phyloP scores from a whole-genome alignment of 768 basidiomycete species.

The Phanerochaete carnosa region DNA sequence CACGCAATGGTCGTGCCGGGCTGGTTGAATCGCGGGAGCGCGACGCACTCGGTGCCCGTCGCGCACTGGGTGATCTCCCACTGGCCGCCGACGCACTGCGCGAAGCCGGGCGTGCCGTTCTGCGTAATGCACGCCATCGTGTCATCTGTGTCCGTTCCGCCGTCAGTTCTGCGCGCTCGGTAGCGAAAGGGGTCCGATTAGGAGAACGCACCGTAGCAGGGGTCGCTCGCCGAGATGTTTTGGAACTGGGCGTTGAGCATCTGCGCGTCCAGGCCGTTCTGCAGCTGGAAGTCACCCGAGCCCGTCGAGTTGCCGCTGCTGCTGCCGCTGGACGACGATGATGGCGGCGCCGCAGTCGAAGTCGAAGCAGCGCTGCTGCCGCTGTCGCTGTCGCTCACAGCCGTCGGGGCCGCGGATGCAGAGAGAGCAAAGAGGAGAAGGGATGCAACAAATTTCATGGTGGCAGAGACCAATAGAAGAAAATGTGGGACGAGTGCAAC shows the following conservation, averaged over 20 bases:
- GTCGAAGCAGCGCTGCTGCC: slow-evolving; percentile 48
- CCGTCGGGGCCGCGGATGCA: slow-evolving; percentile 28
- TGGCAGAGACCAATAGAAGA: background rate
- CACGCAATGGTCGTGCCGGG: slow-evolving; percentile 39
- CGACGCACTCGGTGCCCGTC: slow-evolving; percentile 30
- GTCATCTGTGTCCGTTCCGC: slow-evolving; percentile 21
- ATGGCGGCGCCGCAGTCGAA: slow-evolving; percentile 50
- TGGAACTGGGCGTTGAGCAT: slow-evolving; percentile 30
- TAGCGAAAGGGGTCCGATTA: background rate
- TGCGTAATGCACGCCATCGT: slow-evolving; percentile 34
- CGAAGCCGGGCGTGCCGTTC: slow-evolving; percentile 23
- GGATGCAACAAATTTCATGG: slow-evolving; percentile 27
- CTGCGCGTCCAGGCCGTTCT: slow-evolving; percentile 33
- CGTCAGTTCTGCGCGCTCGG: background rate
- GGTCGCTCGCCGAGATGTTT: slow-evolving; percentile 20
- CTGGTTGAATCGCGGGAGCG: slow-evolving; percentile 41
- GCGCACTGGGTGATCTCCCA: slow-evolving; percentile 33
- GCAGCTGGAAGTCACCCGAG: slow-evolving; percentile 18
- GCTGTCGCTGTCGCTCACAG: slow-evolving; percentile 40
- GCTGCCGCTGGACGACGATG: slow-evolving; percentile 47
- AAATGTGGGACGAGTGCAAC: slow-evolving; percentile 5
- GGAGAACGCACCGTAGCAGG: slow-evolving; percentile 21
- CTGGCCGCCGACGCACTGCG: slow-evolving; percentile 37
- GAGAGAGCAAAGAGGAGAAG: slow-evolving; percentile 28
- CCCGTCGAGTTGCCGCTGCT: slow-evolving; percentile 12